A percentile compares a stretch with the other conserved stretches of the same genome.
phyloP scores from a whole-genome alignment of 495 filamentous ascomycete species.

The Tuber brumale region DNA sequence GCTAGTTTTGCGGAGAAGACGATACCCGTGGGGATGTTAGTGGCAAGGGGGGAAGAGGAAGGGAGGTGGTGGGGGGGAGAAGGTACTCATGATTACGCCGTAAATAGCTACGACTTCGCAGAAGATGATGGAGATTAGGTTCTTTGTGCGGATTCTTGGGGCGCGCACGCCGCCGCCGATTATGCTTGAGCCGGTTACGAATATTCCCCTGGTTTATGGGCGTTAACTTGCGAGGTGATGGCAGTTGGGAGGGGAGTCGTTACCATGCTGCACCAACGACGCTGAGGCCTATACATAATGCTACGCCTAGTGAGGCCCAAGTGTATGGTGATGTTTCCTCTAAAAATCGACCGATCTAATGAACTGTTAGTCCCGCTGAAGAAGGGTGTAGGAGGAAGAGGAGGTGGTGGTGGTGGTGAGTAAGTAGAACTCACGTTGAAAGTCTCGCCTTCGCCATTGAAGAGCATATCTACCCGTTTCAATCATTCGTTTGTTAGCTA shows the following conservation, averaged over 20 bases:
- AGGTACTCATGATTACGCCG: slow-evolving; percentile 87
- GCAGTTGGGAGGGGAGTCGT: slow-evolving; percentile 21
- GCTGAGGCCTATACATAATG: slow-evolving; percentile 88
- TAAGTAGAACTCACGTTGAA: slow-evolving; percentile 70
- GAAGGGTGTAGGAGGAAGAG: not conserved
- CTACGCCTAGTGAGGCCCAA: slow-evolving; percentile 87
- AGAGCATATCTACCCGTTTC: slow-evolving; percentile 75
- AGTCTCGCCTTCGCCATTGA: slow-evolving; percentile 87
- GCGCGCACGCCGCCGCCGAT: slow-evolving; percentile 93
- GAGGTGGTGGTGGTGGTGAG: not conserved
- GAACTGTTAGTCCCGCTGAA: slow-evolving; percentile 10
- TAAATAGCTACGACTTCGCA: slow-evolving; percentile 99
- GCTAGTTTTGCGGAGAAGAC: slow-evolving; percentile 82
- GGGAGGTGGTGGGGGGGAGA: not conserved
- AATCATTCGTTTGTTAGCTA: slow-evolving; percentile 42
- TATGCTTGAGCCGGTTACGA: slow-evolving; percentile 98
- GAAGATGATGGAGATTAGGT: slow-evolving; percentile 99
- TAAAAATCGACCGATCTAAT: slow-evolving; percentile 84
- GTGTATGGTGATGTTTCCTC: slow-evolving; percentile 89
- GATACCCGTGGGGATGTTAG: slow-evolving; percentile 49
- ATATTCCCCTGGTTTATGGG: slow-evolving; percentile 73
- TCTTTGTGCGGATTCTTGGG: slow-evolving; percentile 96
- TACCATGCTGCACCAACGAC: slow-evolving; percentile 98
- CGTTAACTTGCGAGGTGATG: slow-evolving; percentile 34
- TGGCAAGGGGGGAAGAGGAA: not conserved